A percentile compares a stretch with the other conserved stretches of the same genome.
phyloP scores from a whole-genome alignment of 306 rosid species.

The Rosa chinensis region DNA sequence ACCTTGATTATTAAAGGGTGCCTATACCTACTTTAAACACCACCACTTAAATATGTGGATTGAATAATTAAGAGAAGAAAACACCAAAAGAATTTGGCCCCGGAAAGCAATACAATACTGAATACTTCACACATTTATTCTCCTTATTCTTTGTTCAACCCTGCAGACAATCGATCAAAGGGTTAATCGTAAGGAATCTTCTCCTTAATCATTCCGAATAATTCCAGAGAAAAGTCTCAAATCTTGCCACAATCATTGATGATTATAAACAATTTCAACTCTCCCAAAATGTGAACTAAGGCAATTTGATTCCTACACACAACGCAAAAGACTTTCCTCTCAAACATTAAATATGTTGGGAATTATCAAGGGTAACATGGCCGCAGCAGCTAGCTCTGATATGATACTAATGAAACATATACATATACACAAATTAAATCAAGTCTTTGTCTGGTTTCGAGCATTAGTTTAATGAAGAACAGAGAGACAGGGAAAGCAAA shows the following conservation, averaged over 20 bases:
- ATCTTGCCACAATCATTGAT: conserved; percentile 23
- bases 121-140: not conserved
- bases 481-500: conserved; percentile 12
- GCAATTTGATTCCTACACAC: conserved; percentile 18
- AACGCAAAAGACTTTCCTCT: not conserved
- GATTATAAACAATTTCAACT: conserved; percentile 12
- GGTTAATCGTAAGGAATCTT: conserved; percentile 15
- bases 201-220: conserved; percentile 14
- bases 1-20: not conserved
- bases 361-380: conserved; percentile 26
- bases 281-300: conserved; percentile 5
- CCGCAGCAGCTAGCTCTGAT: conserved; percentile 2
- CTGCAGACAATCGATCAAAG: conserved; percentile 10
- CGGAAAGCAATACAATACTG: not conserved
- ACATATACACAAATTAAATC: not conserved
- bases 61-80: not conserved
- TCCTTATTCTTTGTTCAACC: not conserved
- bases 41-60: not conserved
- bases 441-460: conserved; percentile 21
- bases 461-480: conserved; percentile 6
- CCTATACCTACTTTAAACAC: not conserved
- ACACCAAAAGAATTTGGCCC: conserved; percentile 10
- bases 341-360: conserved; percentile 14
- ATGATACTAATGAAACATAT: not conserved
- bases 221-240: conserved; percentile 10